These are phyloP conservation scores for Myxozyma udenii DNA, from an alignment of 805 yeast species.

Conservation along the genomic window DNA sequence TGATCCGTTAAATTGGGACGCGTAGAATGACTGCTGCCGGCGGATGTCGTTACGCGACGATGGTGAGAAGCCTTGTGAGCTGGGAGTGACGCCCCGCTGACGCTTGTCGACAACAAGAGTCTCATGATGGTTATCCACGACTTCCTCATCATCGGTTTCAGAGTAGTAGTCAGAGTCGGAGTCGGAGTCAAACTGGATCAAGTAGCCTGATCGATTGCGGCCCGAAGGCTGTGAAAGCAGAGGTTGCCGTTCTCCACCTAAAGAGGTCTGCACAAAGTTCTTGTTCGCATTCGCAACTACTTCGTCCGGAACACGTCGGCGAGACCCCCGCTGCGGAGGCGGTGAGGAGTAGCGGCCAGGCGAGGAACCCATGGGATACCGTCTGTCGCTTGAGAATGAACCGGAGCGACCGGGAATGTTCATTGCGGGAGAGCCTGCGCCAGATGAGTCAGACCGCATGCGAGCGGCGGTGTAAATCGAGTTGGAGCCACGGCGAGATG, in stretches of 20 bases:
- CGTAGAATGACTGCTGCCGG: constrained; percentile 20
- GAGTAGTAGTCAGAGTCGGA: constrained; percentile 19
- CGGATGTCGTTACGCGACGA: constrained; percentile 4
- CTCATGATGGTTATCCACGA: constrained; percentile 27
- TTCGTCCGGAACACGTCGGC: constrained; percentile 9
- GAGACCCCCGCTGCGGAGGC: constrained; percentile 16
- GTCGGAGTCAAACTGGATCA: constrained; percentile 16
- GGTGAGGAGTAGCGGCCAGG: constrained; percentile 23
- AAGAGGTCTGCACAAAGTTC: constrained; percentile 22
- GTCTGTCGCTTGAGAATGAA: background rate
- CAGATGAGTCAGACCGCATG: constrained; percentile 9
- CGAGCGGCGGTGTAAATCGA: constrained; percentile 1
- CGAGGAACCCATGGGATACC: constrained; percentile 3
- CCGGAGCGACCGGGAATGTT: constrained; percentile 8
- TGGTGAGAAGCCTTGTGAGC: background rate
- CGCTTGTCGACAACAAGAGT: constrained; percentile 22
- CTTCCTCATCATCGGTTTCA: constrained; percentile 17
- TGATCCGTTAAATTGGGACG: constrained; percentile 9
- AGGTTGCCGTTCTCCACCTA: constrained; percentile 27
- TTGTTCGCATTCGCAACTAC: constrained; percentile 5
- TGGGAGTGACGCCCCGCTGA: background rate
- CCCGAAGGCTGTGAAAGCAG: constrained; percentile 5
- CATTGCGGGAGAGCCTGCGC: constrained; percentile 11
- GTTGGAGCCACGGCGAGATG: constrained; percentile 18
- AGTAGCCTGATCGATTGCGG: constrained; percentile 1